Conservation (phyloP, 2,329 filamentous ascomycete genomes). For the Penicillium sp. region DNA sequence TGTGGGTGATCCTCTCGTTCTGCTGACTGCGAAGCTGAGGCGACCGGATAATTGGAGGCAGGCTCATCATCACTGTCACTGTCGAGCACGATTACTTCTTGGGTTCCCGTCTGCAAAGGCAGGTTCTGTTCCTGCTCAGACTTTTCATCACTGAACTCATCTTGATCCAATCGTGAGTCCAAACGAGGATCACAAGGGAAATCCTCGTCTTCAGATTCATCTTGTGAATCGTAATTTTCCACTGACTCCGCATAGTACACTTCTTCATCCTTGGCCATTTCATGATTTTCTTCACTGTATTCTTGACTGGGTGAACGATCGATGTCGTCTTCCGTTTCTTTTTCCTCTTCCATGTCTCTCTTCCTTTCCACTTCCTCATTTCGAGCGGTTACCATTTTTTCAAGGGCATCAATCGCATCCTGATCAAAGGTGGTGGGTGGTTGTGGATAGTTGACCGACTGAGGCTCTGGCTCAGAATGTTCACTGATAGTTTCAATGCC, state of each 20-base stretch:
- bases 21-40: neutral
- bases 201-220: constrained; percentile 14
- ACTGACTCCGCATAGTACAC: constrained; percentile 1
- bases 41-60: constrained; percentile 5
- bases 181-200: constrained; percentile 9
- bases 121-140: constrained; percentile 4
- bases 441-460: neutral
- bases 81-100: constrained; percentile 43
- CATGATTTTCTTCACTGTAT: constrained; percentile 10
- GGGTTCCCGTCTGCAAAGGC: constrained; percentile 12
- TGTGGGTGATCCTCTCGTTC: neutral
- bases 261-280: constrained; percentile 14
- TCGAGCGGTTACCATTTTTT: neutral
- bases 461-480: constrained; percentile 29
- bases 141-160: constrained; percentile 15
- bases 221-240: constrained; percentile 6
- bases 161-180: constrained; percentile 4
- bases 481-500: neutral
- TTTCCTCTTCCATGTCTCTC: neutral
- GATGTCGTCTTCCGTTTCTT: constrained; percentile 4
- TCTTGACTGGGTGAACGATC: neutral
- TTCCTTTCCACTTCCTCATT: constrained; percentile 4
- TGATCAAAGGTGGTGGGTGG: neutral
- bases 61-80: constrained; percentile 44
- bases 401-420: constrained; percentile 5